Conservation (phyloP, 345 rosid genomes). For the Melaleuca quinquenervia region DNA sequence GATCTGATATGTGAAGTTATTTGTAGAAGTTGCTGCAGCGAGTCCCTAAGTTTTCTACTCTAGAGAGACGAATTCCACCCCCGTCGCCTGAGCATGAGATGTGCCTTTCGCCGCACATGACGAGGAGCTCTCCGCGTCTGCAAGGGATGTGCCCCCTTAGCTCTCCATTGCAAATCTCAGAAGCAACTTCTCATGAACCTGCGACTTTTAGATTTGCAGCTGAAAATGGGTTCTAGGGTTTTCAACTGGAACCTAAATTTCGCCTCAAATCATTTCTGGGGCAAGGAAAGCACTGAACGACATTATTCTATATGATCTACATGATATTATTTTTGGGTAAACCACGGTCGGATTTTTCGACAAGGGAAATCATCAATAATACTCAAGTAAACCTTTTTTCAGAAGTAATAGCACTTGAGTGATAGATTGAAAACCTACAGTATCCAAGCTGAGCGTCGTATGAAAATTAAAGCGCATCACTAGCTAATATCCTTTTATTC, state of each 20-base stretch:
- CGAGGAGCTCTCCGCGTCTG: not conserved
- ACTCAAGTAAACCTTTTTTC: rapidly evolving
- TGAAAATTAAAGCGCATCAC: not conserved
- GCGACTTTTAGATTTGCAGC: not conserved
- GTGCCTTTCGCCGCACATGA: not conserved
- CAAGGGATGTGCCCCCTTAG: not conserved
- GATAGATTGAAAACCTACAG: no score
- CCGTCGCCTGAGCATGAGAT: not conserved
- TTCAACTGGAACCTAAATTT: not conserved
- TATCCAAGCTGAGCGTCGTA: not conserved
- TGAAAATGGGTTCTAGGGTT: not conserved
- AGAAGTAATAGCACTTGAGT: no score
- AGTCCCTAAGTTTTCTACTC: not conserved
- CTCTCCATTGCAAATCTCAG: not conserved
- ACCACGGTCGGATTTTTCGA: not conserved
- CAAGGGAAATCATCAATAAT: not conserved
- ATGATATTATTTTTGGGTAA: not conserved
- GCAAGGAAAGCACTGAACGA: not conserved
- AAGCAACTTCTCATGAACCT: not conserved
- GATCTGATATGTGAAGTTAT: not conserved
- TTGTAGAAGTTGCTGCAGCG: not conserved
- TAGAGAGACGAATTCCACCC: not conserved
- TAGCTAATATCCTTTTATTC: not conserved
- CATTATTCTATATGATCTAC: not conserved
- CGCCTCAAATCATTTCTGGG: not conserved